phyloP scores from a whole-genome alignment of 2,329 filamentous ascomycete species.

The Alternaria rosae region DNA sequence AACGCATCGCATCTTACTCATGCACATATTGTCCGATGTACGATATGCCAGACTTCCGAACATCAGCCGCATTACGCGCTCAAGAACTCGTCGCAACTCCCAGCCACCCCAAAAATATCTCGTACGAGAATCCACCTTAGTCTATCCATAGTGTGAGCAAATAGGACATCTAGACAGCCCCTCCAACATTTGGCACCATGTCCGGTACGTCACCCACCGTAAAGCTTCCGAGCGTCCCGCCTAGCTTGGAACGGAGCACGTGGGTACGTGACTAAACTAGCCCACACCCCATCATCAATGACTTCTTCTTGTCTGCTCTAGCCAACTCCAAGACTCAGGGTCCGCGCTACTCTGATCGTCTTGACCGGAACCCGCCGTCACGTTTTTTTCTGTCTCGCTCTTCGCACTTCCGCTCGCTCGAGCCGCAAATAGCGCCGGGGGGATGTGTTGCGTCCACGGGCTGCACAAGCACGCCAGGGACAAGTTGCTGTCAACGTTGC shows the following conservation, averaged over 20 bases:
- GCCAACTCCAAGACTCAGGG: neutral
- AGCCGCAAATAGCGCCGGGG: neutral
- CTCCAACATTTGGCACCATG: neutral
- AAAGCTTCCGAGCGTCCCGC: neutral
- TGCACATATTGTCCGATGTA: constrained; percentile 9
- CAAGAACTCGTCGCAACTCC: neutral
- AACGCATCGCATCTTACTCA: neutral
- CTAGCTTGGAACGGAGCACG: neutral
- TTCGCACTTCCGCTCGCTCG: neutral
- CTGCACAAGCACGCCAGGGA: neutral
- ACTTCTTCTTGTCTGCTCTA: neutral
- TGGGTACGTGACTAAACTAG: neutral
- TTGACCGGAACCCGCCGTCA: neutral
- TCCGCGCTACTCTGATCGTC: neutral
- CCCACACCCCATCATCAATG: neutral
- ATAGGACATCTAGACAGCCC: neutral
- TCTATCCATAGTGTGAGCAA: neutral
- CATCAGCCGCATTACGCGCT: neutral
- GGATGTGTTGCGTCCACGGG: too few relatives aligned
- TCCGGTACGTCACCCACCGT: neutral
- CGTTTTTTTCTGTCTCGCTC: neutral
- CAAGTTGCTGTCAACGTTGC: neutral
- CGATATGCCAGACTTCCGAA: neutral
- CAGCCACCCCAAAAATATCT: neutral
- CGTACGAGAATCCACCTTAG: neutral